phyloP scores from a whole-genome alignment of 2,329 filamentous ascomycete species.

The Didymellaceae sp. region DNA sequence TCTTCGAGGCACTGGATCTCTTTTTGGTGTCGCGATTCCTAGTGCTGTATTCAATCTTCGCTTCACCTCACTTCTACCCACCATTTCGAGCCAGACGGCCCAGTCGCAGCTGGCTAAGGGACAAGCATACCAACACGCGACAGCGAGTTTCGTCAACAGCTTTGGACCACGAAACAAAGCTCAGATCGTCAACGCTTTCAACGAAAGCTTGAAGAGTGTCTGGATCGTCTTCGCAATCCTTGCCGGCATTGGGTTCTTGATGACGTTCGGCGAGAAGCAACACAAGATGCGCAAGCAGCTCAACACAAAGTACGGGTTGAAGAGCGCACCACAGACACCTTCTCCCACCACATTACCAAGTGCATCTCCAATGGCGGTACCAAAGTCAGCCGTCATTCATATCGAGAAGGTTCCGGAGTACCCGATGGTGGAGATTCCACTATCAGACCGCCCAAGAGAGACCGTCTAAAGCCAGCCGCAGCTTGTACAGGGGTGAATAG shows the following conservation, averaged over 20 bases:
- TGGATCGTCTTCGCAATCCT: slow-evolving; percentile 49
- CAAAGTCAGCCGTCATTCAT: background rate
- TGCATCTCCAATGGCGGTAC: background rate
- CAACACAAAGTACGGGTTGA: slow-evolving; percentile 51
- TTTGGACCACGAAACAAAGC: slow-evolving; percentile 22
- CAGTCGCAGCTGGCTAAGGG: slow-evolving; percentile 23
- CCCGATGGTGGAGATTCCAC: slow-evolving; percentile 4
- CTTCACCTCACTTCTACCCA: slow-evolving; percentile 22
- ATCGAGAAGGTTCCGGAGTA: background rate
- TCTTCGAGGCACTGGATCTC: slow-evolving; percentile 34
- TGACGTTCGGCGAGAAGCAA: slow-evolving; percentile 47
- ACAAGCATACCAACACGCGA: slow-evolving; percentile 38
- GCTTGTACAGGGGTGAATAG: slow-evolving; percentile 1
- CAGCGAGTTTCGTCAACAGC: slow-evolving; percentile 24
- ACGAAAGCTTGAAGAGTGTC: slow-evolving; percentile 43
- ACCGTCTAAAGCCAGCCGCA: background rate
- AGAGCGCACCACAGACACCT: slow-evolving; percentile 26
- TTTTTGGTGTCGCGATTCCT: slow-evolving; percentile 41
- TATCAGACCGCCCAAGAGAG: background rate
- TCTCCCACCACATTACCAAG: background rate
- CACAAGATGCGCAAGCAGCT: slow-evolving; percentile 48
- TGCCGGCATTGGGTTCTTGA: slow-evolving; percentile 40
- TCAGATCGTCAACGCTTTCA: slow-evolving; percentile 46
- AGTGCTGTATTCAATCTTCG: slow-evolving; percentile 39
- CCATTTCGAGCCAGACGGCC: slow-evolving; percentile 14